A percentile compares a stretch with the other conserved stretches of the same genome.
These are phyloP conservation scores for Populus trichocarpa DNA, from an alignment of 441 rosid genomes.

Conservation along the genomic window DNA sequence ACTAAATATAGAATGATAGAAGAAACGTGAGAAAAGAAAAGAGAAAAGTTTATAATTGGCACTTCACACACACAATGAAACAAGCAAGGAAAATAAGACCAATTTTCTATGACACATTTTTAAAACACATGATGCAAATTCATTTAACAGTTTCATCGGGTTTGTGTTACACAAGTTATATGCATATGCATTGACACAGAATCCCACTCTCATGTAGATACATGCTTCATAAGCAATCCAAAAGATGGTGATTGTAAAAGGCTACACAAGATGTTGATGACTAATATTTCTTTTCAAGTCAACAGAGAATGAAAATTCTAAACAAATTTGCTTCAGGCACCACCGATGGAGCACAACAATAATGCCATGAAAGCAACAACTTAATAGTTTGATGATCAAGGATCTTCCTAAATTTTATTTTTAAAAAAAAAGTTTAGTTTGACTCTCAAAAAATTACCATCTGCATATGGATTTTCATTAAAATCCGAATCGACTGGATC, in stretches of 20 bases:
- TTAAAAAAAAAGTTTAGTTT: background rate
- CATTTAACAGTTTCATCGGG: background rate
- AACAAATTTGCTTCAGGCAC: conserved; percentile 1
- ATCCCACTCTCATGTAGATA: too few relatives aligned
- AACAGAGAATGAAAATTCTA: background rate
- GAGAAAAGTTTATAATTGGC: background rate
- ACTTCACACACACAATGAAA: background rate
- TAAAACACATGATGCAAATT: background rate
- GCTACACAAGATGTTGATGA: background rate
- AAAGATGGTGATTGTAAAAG: background rate
- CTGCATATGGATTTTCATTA: conserved; percentile 81
- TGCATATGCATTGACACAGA: background rate
- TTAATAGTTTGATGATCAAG: background rate
- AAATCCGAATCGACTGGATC: conserved; percentile 70
- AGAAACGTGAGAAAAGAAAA: background rate
- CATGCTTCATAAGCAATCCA: background rate
- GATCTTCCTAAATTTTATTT: background rate
- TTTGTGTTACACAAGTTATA: background rate
- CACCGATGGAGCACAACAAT: background rate
- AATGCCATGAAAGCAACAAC: background rate
- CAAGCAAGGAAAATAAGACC: background rate
- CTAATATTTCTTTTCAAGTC: background rate
- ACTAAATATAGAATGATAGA: background rate
- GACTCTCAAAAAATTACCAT: conserved; percentile 39
- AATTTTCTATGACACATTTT: background rate